Evolutionary conservation across 208 protist species (phyloP), one percentile per base, ranked within the genome.

Genomic region (Tritrichomonas foetus): DNA sequence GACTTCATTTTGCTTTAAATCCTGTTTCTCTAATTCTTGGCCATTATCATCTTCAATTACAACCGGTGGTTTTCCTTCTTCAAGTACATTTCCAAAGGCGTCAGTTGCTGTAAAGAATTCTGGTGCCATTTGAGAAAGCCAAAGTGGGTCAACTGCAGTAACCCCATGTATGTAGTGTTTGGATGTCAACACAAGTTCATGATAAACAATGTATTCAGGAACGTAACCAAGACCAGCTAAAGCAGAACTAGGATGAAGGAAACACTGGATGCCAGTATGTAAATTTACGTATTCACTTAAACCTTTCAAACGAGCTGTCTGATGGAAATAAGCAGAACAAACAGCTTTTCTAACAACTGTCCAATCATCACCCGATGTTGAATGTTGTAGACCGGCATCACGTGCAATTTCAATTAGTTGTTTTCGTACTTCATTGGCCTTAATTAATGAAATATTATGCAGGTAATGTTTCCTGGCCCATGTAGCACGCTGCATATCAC

Each of bases 141-240:
- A 99, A 44, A 97, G 94, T 27, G 97, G 97, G 89, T 99, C 98
- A 66, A 99, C 98, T 9, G 97, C 97, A 69, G 94, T 94, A 96
- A 95, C 94, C 96, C 95, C 69, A 92, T 96, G 96, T 95, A 99
- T 98, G 95, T 99, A 99, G 96, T 99, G 98, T 95, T 98, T 98
- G 14, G 96, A 96, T 22, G 98, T 99, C 89, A 98, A 95, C 0
- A 99, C 96, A 0, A 99, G 96, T 94, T 99, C 99, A 93, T 99
- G 98, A 96, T 99, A 99, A 16, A 99, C 96, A 61, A 99, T 97
- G 95, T 99, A 99, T 92, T 99, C 98, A 16, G 98, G 98, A 3
- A 94, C 72, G 33, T 93, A 94, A 20, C 97, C 98, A 36, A 98
- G 94, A 25, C 97, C 97, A 96, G 97, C 99, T 13, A 99, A 95